These are phyloP conservation scores for Boletus tylopilopsis DNA, from an alignment of 768 basidiomycete genomes.

Conservation along the genomic window DNA sequence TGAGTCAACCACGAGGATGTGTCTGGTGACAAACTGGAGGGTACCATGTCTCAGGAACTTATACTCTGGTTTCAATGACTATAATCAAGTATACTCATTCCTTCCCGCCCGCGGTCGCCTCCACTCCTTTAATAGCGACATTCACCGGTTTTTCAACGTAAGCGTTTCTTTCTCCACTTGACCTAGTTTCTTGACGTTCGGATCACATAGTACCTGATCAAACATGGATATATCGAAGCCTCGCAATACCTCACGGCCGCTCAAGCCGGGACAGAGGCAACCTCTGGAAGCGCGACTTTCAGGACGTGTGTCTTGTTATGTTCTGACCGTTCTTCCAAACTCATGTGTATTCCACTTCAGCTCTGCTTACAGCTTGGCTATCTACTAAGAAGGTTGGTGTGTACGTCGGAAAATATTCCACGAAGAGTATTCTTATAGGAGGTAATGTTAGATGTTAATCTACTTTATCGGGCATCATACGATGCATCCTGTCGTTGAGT, in stretches of 20 bases:
- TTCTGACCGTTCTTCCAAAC: neutral
- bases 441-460: neutral
- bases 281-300: constrained; percentile 52
- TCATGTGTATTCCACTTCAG: constrained; percentile 21
- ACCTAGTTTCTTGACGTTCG: neutral
- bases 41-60: neutral
- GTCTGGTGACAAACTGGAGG: neutral
- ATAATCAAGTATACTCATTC: neutral
- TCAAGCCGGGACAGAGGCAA: constrained; percentile 65
- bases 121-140: neutral
- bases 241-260: constrained; percentile 57
- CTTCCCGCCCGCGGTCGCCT: neutral
- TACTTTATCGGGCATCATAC: too few species aligned
- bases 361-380: constrained; percentile 37
- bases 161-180: neutral
- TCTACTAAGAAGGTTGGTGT: neutral
- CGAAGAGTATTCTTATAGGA: neutral
- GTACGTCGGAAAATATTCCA: neutral
- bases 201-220: constrained; percentile 44
- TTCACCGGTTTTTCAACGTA: neutral
- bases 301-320: constrained; percentile 42
- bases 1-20: neutral
- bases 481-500: too few species aligned
- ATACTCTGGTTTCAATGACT: neutral
- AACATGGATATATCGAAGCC: constrained; percentile 43